Percentiles rank a stretch among this genome's conserved stretches.
Conservation (phyloP, 106 monocot species). For the Amphibolis antarctica region DNA sequence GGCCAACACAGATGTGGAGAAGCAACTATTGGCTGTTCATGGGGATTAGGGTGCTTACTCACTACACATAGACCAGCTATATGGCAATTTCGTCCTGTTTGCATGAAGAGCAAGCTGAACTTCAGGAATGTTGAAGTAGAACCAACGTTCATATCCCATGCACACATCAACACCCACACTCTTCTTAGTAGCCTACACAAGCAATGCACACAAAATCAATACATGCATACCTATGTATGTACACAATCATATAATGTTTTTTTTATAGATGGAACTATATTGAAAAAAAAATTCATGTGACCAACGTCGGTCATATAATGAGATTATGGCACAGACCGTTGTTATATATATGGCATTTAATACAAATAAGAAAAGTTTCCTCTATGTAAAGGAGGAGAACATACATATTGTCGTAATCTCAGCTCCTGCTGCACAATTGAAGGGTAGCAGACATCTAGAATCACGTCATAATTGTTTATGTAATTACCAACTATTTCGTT, state of each 20-base stretch:
- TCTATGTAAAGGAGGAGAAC: constrained; percentile 6
- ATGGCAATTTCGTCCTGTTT: constrained; percentile 68
- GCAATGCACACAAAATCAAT: too few relatives aligned
- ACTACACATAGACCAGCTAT: constrained; percentile 90
- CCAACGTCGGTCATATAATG: too few relatives aligned
- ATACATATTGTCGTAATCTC: constrained; percentile 67
- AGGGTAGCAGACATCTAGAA: constrained; percentile 93
- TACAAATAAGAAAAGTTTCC: too few relatives aligned
- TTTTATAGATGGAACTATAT: too few relatives aligned
- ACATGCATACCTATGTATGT: too few relatives aligned
- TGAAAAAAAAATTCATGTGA: too few relatives aligned
- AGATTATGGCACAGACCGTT: too few relatives aligned
- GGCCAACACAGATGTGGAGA: too few relatives aligned
- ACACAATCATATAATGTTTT: too few relatives aligned
- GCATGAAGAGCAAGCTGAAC: constrained; percentile 93
- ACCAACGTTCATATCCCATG: constrained; percentile 68
- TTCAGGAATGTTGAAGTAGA: constrained; percentile 87
- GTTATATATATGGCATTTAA: too few relatives aligned
- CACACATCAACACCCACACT: constrained; percentile 92
- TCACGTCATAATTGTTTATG: constrained; percentile 78
- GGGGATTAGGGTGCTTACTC: constrained; percentile 31
- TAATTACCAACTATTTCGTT: constrained; percentile 63
- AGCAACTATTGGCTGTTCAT: too few relatives aligned
- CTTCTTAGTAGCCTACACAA: constrained; percentile 55
- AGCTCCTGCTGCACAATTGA: constrained; percentile 79